Conservation (phyloP, 176 grass and related monocot genomes). For the Lolium rigidum region DNA sequence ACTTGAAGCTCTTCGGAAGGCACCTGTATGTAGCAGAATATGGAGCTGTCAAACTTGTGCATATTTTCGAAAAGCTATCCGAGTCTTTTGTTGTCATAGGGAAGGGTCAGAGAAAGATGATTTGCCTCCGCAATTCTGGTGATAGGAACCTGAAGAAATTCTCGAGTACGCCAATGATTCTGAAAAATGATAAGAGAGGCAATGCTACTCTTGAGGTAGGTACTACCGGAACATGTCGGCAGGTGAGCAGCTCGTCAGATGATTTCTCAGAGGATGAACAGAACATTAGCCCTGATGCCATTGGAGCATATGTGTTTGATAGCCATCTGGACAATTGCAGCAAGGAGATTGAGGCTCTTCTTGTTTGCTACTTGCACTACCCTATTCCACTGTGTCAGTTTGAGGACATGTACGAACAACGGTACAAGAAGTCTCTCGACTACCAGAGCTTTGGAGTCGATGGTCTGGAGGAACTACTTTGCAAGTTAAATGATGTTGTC, state of each 20-base stretch:
- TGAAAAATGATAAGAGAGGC: conserved; percentile 70
- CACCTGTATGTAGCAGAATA: conserved; percentile 76
- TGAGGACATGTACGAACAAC: conserved; percentile 67
- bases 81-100: conserved; percentile 83
- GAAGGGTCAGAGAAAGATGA: conserved; percentile 75
- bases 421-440: conserved; percentile 84
- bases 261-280: conserved; percentile 78
- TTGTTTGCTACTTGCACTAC: conserved; percentile 73
- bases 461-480: conserved; percentile 68
- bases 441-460: conserved; percentile 68
- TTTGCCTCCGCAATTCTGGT: conserved; percentile 75
- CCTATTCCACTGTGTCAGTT: conserved; percentile 68
- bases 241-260: conserved; percentile 70
- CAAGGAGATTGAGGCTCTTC: conserved; percentile 85
- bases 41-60: conserved; percentile 63
- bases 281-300: conserved; percentile 48
- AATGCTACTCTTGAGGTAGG: conserved; percentile 47
- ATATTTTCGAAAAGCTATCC: conserved; percentile 73
- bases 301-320: conserved; percentile 55
- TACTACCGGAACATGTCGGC: conserved; percentile 41
- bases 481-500: conserved; percentile 84
- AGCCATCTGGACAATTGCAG: conserved; percentile 62
- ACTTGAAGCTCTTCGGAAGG: conserved; percentile 74
- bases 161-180: conserved; percentile 59
- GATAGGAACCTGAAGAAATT: conserved; percentile 69